Percentiles rank a stretch among this genome's conserved stretches.
phyloP scores from a whole-genome alignment of 106 monocot species.

The Posidonia australis region DNA sequence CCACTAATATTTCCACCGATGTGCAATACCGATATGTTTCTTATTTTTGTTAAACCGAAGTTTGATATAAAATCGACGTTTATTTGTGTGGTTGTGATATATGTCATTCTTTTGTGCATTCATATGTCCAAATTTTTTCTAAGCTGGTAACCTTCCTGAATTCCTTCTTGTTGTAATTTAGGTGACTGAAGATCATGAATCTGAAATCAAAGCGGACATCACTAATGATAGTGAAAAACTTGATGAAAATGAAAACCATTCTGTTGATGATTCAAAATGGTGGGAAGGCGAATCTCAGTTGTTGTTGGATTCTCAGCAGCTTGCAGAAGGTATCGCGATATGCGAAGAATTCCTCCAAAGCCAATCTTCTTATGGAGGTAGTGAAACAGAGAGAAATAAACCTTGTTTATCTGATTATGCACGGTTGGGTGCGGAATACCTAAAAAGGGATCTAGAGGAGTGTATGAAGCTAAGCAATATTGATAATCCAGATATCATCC shows the following conservation, averaged over 20 bases:
- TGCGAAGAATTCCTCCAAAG: constrained; percentile 92
- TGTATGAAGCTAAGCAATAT: constrained; percentile 35
- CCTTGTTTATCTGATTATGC: constrained; percentile 68
- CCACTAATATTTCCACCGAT: no score
- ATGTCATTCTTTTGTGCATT: background rate
- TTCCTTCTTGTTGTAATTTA: background rate
- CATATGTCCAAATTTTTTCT: background rate
- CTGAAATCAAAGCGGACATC: background rate
- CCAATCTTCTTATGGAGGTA: constrained; percentile 70
- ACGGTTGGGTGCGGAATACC: constrained; percentile 35
- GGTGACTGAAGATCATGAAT: background rate
- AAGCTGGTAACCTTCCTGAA: no score
- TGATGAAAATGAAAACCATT: background rate
- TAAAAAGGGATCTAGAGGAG: constrained; percentile 79
- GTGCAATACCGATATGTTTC: no score
- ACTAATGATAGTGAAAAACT: background rate
- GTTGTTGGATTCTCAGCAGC: constrained; percentile 84
- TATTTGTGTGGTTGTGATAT: no score
- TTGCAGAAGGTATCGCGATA: constrained; percentile 78
- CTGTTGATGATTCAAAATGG: constrained; percentile 48
- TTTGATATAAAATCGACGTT: no score
- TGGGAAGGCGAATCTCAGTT: constrained; percentile 90
- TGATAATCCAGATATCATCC: constrained; percentile 29
- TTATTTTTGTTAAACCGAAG: no score
- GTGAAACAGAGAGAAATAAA: constrained; percentile 24